A percentile compares a stretch with the other conserved stretches of the same genome.
These are phyloP conservation scores for Senecio squalidus DNA, from an alignment of 140 eudicot genomes.

Conservation along the genomic window DNA sequence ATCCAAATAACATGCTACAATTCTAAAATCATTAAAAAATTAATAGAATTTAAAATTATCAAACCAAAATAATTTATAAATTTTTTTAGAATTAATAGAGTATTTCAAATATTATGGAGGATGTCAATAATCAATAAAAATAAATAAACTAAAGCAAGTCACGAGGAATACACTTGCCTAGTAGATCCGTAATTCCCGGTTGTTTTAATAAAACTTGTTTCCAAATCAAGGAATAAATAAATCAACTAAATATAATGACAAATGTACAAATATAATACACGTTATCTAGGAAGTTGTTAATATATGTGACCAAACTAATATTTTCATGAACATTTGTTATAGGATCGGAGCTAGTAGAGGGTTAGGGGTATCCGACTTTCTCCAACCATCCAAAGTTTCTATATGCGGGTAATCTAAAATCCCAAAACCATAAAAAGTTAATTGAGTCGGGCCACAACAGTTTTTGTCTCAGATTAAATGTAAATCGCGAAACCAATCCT, in stretches of 20 bases:
- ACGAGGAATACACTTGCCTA: slow-evolving; percentile 27
- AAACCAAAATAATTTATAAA: not conserved
- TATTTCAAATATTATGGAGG: not conserved
- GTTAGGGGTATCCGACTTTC: too few species aligned
- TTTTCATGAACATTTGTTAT: too few species aligned
- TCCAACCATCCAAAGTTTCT: too few species aligned
- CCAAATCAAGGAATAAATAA: not conserved
- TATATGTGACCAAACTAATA: too few species aligned
- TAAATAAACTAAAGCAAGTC: slow-evolving; percentile 4
- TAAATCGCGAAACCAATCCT: too few species aligned
- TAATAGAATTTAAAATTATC: too few species aligned
- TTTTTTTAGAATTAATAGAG: not conserved
- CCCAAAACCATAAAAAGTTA: too few species aligned
- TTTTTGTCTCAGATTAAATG: too few species aligned
- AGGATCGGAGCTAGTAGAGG: too few species aligned
- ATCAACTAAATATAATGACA: not conserved
- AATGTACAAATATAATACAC: not conserved
- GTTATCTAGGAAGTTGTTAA: not conserved
- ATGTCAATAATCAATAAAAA: too few species aligned
- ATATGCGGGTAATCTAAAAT: too few species aligned
- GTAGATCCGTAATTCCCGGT: slow-evolving; percentile 33
- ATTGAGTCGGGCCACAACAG: too few species aligned
- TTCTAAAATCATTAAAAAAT: not conserved
- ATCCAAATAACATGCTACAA: slow-evolving; percentile 13
- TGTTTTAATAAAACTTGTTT: not conserved